A percentile compares a stretch with the other conserved stretches of the same genome.
Conservation (phyloP, 164 flowering plant species). For the Berberis thunbergii region DNA sequence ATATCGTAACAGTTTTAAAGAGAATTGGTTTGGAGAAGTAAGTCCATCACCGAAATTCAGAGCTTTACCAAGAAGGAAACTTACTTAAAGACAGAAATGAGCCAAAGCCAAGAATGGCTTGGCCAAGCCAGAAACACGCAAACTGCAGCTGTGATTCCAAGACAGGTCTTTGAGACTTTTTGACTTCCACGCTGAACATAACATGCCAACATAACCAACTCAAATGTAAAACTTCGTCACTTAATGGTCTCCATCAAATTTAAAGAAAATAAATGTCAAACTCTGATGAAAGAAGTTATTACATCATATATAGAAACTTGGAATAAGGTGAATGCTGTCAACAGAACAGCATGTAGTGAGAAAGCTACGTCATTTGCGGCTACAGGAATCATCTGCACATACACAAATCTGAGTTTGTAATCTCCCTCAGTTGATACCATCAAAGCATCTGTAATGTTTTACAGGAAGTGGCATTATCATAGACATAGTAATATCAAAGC, state of each 20-base stretch:
- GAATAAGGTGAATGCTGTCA: slow-evolving; percentile 57
- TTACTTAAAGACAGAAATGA: slow-evolving; percentile 76
- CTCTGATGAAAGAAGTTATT: slow-evolving; percentile 6
- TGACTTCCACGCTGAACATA: slow-evolving; percentile 70
- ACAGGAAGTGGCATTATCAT: too few species aligned
- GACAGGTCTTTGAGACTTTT: slow-evolving; percentile 48
- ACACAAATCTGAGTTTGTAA: not conserved
- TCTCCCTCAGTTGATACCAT: too few species aligned
- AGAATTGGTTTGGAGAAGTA: too few species aligned
- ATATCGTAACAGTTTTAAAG: too few species aligned
- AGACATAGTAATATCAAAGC: too few species aligned
- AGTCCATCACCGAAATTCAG: too few species aligned
- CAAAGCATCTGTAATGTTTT: too few species aligned
- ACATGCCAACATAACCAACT: slow-evolving; percentile 3
- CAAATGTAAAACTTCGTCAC: not conserved
- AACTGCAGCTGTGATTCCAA: slow-evolving; percentile 36
- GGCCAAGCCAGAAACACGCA: slow-evolving; percentile 68
- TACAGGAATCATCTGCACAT: slow-evolving; percentile 82
- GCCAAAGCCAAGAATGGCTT: slow-evolving; percentile 82
- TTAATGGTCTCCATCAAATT: not conserved
- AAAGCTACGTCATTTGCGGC: slow-evolving; percentile 95
- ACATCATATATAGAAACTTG: slow-evolving; percentile 80
- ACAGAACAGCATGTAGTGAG: slow-evolving; percentile 74
- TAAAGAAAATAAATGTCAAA: not conserved
- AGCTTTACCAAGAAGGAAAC: slow-evolving; percentile 13